phyloP scores from a whole-genome alignment of 2,329 filamentous ascomycete genomes.

The Pseudofabraea citricarpa region DNA sequence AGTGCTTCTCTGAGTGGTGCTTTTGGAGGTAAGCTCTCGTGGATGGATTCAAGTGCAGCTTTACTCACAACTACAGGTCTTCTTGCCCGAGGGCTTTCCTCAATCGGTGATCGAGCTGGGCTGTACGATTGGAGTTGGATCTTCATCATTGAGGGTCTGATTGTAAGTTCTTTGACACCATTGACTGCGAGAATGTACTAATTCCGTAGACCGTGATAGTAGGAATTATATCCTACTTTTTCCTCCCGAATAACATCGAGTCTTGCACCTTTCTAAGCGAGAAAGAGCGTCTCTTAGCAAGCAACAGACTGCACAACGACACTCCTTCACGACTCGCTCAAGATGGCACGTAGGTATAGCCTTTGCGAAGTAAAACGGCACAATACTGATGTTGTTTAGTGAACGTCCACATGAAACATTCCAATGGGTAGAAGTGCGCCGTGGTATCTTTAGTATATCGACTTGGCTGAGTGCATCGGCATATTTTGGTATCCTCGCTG shows the following conservation, averaged over 20 bases:
- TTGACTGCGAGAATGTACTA: constrained; percentile 17
- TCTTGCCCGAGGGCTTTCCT: constrained; percentile 54
- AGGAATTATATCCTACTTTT: constrained; percentile 44
- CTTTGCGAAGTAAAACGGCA: not conserved
- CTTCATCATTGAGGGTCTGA: constrained; percentile 49
- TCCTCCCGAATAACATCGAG: constrained; percentile 51
- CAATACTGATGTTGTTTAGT: constrained; percentile 2
- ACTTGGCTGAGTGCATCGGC: constrained; percentile 59
- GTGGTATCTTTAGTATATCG: constrained; percentile 55
- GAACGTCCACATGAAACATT: constrained; percentile 31
- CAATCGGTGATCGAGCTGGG: constrained; percentile 49
- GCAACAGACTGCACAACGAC: constrained; percentile 17
- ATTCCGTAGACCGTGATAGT: constrained; percentile 46
- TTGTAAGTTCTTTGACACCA: constrained; percentile 30
- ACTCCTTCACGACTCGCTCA: constrained; percentile 15
- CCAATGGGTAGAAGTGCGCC: constrained; percentile 55
- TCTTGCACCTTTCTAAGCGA: constrained; percentile 48
- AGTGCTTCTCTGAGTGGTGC: constrained; percentile 58
- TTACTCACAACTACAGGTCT: constrained; percentile 35
- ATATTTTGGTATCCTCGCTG: constrained; percentile 24
- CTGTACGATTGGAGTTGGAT: constrained; percentile 43
- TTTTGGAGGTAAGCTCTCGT: constrained; percentile 34
- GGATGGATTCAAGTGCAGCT: not conserved
- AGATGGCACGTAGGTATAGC: constrained; percentile 13
- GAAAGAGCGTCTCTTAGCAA: constrained; percentile 39